phyloP scores from a whole-genome alignment of 805 yeast species.

The Monosporozyma yasuniensis region DNA sequence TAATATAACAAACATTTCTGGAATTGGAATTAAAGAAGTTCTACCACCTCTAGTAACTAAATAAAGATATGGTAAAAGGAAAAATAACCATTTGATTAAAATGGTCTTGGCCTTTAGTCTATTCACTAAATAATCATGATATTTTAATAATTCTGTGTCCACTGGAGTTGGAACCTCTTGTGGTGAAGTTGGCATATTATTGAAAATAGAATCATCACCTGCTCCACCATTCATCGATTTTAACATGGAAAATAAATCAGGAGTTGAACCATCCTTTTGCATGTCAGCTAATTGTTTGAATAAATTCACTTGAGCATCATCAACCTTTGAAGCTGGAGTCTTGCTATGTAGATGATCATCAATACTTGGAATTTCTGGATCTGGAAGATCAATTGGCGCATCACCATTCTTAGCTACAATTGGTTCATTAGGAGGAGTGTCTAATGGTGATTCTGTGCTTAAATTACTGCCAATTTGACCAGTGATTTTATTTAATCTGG shows the following conservation, averaged over 20 bases:
- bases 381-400: background rate
- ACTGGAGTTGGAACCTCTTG: constrained; percentile 10
- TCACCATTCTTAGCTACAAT: background rate
- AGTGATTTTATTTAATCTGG: constrained; percentile 43
- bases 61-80: constrained; percentile 26
- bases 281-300: constrained; percentile 23
- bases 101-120: constrained; percentile 24
- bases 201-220: constrained; percentile 4
- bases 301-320: constrained; percentile 20
- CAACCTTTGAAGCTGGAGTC: background rate
- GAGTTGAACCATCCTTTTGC: constrained; percentile 15
- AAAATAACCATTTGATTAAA: constrained; percentile 26
- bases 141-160: constrained; percentile 19
- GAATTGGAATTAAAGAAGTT: constrained; percentile 4
- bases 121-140: constrained; percentile 24
- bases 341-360: background rate
- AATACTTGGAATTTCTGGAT: background rate
- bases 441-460: constrained; percentile 30
- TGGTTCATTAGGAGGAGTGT: constrained; percentile 3
- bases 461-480: constrained; percentile 33
- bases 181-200: background rate
- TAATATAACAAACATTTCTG: constrained; percentile 5
- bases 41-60: constrained; percentile 15
- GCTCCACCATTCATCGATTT: constrained; percentile 12
- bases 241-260: constrained; percentile 21